phyloP scores from a whole-genome alignment of 1,284 basidiomycete species.

The Cutaneotrichosporon mucoides region DNA sequence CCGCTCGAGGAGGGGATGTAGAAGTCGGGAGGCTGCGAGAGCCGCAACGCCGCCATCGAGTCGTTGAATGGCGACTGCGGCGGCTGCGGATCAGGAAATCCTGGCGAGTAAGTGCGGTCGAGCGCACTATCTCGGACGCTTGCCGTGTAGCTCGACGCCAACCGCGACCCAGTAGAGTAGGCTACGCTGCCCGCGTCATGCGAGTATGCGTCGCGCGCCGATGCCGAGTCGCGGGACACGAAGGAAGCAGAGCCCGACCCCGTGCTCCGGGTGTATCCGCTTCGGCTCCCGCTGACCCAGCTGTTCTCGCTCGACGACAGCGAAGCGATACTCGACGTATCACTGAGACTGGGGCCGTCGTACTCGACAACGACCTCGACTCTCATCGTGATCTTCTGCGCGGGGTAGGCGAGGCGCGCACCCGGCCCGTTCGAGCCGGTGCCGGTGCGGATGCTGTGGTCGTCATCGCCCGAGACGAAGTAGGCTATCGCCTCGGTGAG shows the following conservation, averaged over 20 bases:
- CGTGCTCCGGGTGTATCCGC: neutral
- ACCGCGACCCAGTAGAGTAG: too few species aligned
- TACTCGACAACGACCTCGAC: slow-evolving; percentile 76
- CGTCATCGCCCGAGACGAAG: slow-evolving; percentile 66
- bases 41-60: neutral
- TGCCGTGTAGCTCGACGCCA: too few species aligned
- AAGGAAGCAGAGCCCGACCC: neutral
- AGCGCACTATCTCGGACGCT: neutral
- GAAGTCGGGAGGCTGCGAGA: neutral
- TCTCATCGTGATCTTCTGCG: slow-evolving; percentile 63
- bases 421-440: too few species aligned
- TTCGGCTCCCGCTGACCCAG: neutral
- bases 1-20: neutral
- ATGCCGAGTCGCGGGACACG: neutral
- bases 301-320: slow-evolving; percentile 17
- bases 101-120: neutral
- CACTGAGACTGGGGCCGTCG: slow-evolving; percentile 83
- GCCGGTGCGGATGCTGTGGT: slow-evolving; percentile 60
- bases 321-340: slow-evolving; percentile 67
- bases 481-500: slow-evolving; percentile 80
- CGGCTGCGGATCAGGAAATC: neutral
- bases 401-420: neutral
- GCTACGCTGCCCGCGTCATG: neutral
- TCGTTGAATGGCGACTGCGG: neutral
- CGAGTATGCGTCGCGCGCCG: neutral